phyloP scores from a whole-genome alignment of 1,284 basidiomycete genomes.

The Sanghuangporus sanghuang region DNA sequence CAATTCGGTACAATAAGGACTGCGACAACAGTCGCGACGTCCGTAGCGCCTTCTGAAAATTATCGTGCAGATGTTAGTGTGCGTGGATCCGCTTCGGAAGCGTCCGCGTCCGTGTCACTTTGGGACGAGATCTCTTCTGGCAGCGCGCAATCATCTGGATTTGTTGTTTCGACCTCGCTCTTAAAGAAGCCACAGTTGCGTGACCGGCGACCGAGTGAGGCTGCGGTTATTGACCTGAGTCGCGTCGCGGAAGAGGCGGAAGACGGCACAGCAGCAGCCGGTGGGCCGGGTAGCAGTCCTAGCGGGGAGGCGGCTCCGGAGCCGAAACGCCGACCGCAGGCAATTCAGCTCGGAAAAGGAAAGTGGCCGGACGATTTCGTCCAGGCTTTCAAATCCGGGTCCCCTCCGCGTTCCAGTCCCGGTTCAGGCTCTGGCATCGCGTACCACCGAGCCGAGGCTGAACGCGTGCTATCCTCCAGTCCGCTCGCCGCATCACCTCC shows the following conservation, averaged over 20 bases:
- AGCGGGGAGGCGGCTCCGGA: slow-evolving; percentile 27
- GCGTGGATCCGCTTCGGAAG: slow-evolving; percentile 29
- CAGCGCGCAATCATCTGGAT: neutral
- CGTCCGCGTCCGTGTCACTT: slow-evolving; percentile 37
- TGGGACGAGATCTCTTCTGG: slow-evolving; percentile 25
- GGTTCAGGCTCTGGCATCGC: slow-evolving; percentile 23
- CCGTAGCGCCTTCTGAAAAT: slow-evolving; percentile 41
- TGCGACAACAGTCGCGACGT: slow-evolving; percentile 70
- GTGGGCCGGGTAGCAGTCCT: neutral
- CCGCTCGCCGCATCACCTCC: slow-evolving; percentile 49
- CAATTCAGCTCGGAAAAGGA: slow-evolving; percentile 64
- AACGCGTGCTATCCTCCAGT: slow-evolving; percentile 22
- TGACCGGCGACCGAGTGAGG: slow-evolving; percentile 60
- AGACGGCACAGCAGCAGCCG: slow-evolving; percentile 29
- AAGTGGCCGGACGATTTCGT: slow-evolving; percentile 82
- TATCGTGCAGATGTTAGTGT: slow-evolving; percentile 54
- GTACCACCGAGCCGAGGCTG: slow-evolving; percentile 21
- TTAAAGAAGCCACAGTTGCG: slow-evolving; percentile 23
- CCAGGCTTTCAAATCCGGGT: slow-evolving; percentile 38
- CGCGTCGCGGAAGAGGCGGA: slow-evolving; percentile 70
- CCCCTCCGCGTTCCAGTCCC: slow-evolving; percentile 19
- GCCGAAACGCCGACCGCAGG: slow-evolving; percentile 19
- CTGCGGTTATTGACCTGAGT: slow-evolving; percentile 51
- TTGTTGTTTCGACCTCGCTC: neutral
- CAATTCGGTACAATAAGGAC: slow-evolving; percentile 77